Percentiles rank a stretch among this genome's conserved stretches.
These are phyloP conservation scores for Cladobotryum protrusum DNA, from an alignment of 2,329 filamentous ascomycete genomes.

Conservation along the genomic window DNA sequence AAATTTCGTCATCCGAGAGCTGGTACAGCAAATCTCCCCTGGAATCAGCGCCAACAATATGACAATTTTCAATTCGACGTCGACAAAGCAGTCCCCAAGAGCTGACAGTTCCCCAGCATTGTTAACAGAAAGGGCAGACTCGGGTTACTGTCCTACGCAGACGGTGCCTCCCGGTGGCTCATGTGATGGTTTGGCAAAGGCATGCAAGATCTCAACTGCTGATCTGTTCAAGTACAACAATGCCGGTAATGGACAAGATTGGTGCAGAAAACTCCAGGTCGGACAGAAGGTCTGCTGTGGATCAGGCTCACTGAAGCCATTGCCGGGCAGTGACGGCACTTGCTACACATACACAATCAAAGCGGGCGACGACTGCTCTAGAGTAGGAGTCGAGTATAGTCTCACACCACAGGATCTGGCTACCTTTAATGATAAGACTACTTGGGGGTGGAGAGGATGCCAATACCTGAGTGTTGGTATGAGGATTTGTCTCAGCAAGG, in stretches of 20 bases:
- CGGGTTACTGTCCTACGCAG: background rate
- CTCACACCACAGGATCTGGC: conserved; percentile 16
- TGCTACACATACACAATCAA: conserved; percentile 29
- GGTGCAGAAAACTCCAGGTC: conserved; percentile 28
- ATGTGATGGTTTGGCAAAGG: conserved; percentile 30
- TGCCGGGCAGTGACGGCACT: conserved; percentile 28
- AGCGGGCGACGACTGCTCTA: conserved; percentile 26
- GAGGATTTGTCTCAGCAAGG: conserved; percentile 18
- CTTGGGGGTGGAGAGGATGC: conserved; percentile 21
- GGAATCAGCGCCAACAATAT: background rate
- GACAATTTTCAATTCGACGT: background rate
- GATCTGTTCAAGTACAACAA: conserved; percentile 36
- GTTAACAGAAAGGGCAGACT: too few relatives aligned
- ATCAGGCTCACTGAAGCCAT: conserved; percentile 26
- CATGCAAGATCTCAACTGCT: conserved; percentile 32
- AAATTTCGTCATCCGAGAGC: background rate
- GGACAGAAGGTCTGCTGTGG: conserved; percentile 33
- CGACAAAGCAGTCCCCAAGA: background rate
- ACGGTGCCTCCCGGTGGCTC: conserved; percentile 23
- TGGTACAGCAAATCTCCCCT: background rate
- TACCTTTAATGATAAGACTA: conserved; percentile 21
- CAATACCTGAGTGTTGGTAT: conserved; percentile 8
- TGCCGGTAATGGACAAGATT: conserved; percentile 15
- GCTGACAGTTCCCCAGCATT: background rate
- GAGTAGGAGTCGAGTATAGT: conserved; percentile 19